Base-by-base conservation (phyloP, 2,329 filamentous ascomycete genomes). In the Elsinoe fawcettii region DNA sequence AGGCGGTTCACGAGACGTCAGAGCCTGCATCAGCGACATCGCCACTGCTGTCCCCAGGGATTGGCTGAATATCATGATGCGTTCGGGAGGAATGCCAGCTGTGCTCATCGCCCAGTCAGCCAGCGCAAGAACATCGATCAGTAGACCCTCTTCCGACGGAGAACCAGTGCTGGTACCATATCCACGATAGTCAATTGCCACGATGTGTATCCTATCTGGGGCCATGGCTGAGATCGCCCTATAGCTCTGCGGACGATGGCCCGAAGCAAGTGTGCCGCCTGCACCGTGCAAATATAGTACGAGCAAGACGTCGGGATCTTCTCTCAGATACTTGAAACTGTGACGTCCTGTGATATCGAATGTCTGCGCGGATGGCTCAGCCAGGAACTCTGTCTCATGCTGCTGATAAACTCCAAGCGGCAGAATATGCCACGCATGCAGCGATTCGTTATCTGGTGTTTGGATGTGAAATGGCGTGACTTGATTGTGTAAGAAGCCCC, bases 261-360 rank as follows among this genome's bases (percentile, higher is more conserved):
- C 78, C 1, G 78, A 82, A 0, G 73, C 81, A 5, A 84, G 67
- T 0, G 79, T 83, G 0, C 81, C 81, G 7, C 71, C 76, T 1
- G 80, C 76, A 3, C 81, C 81, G 59, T 85, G 80, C 11, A 84
- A 70, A 69, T 82, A 84, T 1, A 89, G 74, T 4, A 88, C 77
- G 1, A 89, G 73, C 22, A 79, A 78, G 7, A 84, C 78, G 12
- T 82, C 74, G 1, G 84, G 82, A 63, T 88, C 84, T 16, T 82
- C 75, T 59, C 74, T 79, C 1, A 90, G 72, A 1, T 88, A 71
- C 25, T 74, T 74, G 63, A 89, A 87, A 1, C 80, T 81, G 34
- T 79, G 73, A 0, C 80, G 80, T 12, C 74, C 66, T 2, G 77
- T 79, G 57, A 88, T 76, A 61, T 87, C 77, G 1, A 72, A 51